Conservation (phyloP, 805 yeast species). For the Candida boleticola region DNA sequence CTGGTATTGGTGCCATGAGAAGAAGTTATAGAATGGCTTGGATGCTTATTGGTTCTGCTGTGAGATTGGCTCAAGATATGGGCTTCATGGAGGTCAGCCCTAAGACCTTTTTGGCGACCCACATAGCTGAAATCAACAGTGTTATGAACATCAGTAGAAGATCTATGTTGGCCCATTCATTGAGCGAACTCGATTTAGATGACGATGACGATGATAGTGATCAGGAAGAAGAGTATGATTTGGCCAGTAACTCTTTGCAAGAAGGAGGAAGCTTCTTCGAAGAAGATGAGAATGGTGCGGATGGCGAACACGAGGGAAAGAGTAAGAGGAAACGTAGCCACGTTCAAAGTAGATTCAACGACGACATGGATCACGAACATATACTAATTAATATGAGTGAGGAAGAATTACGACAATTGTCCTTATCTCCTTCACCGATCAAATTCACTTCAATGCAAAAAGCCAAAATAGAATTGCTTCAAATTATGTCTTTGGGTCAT, state of each 20-base stretch:
- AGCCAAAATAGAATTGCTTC: slow-evolving; percentile 77
- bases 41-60: slow-evolving; percentile 89
- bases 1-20: slow-evolving; percentile 82
- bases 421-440: slow-evolving; percentile 27
- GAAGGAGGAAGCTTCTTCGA: slow-evolving; percentile 12
- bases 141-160: slow-evolving; percentile 80
- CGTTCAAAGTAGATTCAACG: not conserved
- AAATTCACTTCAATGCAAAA: slow-evolving; percentile 61
- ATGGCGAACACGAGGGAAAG: not conserved
- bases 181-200: slow-evolving; percentile 63
- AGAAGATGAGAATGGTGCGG: slow-evolving; percentile 11
- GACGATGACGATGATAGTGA: slow-evolving; percentile 38
- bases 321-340: not conserved
- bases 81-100: slow-evolving; percentile 74
- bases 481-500: slow-evolving; percentile 78
- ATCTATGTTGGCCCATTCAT: slow-evolving; percentile 71
- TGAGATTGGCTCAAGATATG: slow-evolving; percentile 83
- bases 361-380: slow-evolving; percentile 23
- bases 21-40: slow-evolving; percentile 89
- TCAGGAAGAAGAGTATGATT: slow-evolving; percentile 17
- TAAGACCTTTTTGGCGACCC: slow-evolving; percentile 77
- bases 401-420: slow-evolving; percentile 23
- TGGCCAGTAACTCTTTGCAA: not conserved
- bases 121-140: slow-evolving; percentile 76
- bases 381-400: slow-evolving; percentile 30